Evolutionary conservation across 1,284 basidiomycete genomes (phyloP), one percentile per base, ranked within the genome.

Genomic region (Neolentinus lepideus): DNA sequence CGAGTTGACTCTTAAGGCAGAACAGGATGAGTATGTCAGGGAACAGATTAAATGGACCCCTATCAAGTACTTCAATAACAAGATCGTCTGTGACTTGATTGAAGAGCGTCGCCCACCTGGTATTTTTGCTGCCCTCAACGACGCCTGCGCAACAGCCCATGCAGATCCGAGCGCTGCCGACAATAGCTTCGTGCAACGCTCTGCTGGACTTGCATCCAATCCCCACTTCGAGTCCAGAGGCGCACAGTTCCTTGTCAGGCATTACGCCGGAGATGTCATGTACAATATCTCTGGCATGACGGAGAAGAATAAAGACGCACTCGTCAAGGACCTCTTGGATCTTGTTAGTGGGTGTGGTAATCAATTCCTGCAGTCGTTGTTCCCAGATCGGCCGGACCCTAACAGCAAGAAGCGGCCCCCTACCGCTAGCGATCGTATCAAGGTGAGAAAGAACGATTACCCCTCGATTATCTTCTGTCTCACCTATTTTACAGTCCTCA

Each of bases 1-100:
- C 67, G 95, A 99, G 71, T 80, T 99, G 52, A 99, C 97, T 0
- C 79, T 99, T 65, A 99, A 99, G 78, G 94, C 95, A 12, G 97
- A 99, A 70, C 97, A 99, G 72, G 97, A 99, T 69, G 97, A 99
- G 74, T 99, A 99, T 67, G 94, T 96, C 21, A 83, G 90, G 59
- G 96, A 99, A 70, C 90, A 97, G 73, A 99, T 99, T 76, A 92
- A 98, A 72, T 99, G 97, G 97, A 97, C 90, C 0, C 96, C 96
- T 0, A 99, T 99, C 81, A 94, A 96, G 64, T 98, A 92, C 70
- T 94, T 94, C 79, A 92, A 94, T 69, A 94, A 94, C 77, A 92
- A 92, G 75, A 87, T 99, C 61, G 97, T 99, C 21, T 99, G 97
- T 71, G 94, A 98, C 68, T 81, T 99, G 29, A 99, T 99, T 64